phyloP scores from a whole-genome alignment of 2,329 filamentous ascomycete genomes.

The Phialophora macrospora region DNA sequence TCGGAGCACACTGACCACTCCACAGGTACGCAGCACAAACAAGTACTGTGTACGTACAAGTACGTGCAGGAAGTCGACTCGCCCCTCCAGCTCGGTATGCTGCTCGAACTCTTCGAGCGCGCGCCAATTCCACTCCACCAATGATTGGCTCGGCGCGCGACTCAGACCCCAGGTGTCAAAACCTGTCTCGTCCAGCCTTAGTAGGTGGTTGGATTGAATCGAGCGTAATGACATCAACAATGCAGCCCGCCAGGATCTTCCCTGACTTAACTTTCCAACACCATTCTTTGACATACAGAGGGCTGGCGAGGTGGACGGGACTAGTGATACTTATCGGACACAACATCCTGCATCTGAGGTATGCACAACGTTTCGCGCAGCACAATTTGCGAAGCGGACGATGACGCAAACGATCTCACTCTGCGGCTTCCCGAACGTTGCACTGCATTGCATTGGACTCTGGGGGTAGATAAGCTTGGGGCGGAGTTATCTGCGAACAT shows the following conservation, averaged over 20 bases:
- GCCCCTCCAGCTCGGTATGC: slow-evolving; percentile 14
- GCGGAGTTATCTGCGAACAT: slow-evolving; percentile 17
- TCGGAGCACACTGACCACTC: slow-evolving; percentile 24
- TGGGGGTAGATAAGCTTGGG: not conserved
- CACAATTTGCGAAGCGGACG: not conserved
- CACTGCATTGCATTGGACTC: slow-evolving; percentile 17
- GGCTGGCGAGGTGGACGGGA: slow-evolving; percentile 7
- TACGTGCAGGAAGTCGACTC: not conserved
- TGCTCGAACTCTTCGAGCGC: not conserved
- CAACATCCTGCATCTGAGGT: not conserved
- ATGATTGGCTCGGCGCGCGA: not conserved
- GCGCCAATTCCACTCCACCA: not conserved
- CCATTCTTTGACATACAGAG: slow-evolving; percentile 2
- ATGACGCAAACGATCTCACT: not conserved
- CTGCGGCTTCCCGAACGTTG: not conserved
- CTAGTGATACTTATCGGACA: not conserved
- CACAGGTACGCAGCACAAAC: slow-evolving; percentile 12
- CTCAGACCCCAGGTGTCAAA: not conserved
- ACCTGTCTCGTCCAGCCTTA: not conserved
- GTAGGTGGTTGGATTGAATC: not conserved
- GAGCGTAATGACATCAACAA: slow-evolving; percentile 7
- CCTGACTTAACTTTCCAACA: not conserved
- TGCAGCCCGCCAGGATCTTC: slow-evolving; percentile 3
- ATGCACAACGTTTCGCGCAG: not conserved
- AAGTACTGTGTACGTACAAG: slow-evolving; percentile 9